These are phyloP conservation scores for Cucumis sativus DNA, from an alignment of 306 rosid genomes.

Conservation along the genomic window Cucumber_9930_V3 NC_026659.2:15110001-15110500, in stretches of 20 bases:
- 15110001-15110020: constrained; percentile 65
- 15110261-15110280: constrained; percentile 29
- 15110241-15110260: constrained; percentile 62
- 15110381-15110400: constrained; percentile 73
- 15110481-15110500: constrained; percentile 60
- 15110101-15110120: constrained; percentile 62
- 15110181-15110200: constrained; percentile 30
- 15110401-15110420: constrained; percentile 28
- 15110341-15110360: constrained; percentile 35
- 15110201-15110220: constrained; percentile 19
- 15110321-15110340: constrained; percentile 59
- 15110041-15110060: constrained; percentile 22
- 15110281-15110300: constrained; percentile 12
- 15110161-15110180: constrained; percentile 47
- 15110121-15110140: constrained; percentile 72
- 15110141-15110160: constrained; percentile 60
- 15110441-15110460: constrained; percentile 51
- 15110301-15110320: constrained; percentile 45
- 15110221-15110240: constrained; percentile 62
- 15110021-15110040: constrained; percentile 43
- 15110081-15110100: constrained; percentile 63
- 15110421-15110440: constrained; percentile 51
- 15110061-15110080: constrained; percentile 44
- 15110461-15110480: constrained; percentile 52
- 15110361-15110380: constrained; percentile 36